Conservation (phyloP, 345 rosid species). For the Bretschneidera sinensis region DNA sequence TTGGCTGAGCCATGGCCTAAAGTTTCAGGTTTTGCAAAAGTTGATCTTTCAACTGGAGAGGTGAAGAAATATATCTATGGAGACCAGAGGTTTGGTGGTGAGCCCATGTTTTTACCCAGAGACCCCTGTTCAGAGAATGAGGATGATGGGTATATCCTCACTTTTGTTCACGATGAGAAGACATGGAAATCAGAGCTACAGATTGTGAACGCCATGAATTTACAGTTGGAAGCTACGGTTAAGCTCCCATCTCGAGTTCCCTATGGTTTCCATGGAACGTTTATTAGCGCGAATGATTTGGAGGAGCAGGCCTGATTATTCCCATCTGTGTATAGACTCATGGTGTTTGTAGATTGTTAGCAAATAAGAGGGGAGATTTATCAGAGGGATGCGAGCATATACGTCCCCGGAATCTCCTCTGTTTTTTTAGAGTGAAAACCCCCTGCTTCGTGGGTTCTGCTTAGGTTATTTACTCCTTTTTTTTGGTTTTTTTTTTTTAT, state of each 20-base stretch:
- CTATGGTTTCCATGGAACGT: conserved; percentile 94
- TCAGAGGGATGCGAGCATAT: conserved; percentile 40
- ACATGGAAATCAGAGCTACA: conserved; percentile 77
- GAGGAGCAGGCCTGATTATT: conserved; percentile 69
- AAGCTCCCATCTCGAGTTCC: conserved; percentile 89
- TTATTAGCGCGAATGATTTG: conserved; percentile 58
- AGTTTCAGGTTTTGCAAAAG: conserved; percentile 86
- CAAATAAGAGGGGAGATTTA: conserved; percentile 17
- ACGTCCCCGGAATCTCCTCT: conserved; percentile 41
- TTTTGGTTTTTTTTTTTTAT: not conserved
- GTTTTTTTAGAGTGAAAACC: not conserved
- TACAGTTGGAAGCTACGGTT: conserved; percentile 63
- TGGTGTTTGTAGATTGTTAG: not conserved
- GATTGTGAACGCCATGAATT: conserved; percentile 61
- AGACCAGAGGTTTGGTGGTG: conserved; percentile 68
- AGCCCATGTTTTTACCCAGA: conserved; percentile 69
- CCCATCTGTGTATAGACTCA: too few species aligned
- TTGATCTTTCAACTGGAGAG: conserved; percentile 71
- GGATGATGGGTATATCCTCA: conserved; percentile 77
- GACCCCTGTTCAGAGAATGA: conserved; percentile 38
- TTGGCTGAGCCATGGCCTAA: conserved; percentile 98
- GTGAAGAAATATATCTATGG: conserved; percentile 62
- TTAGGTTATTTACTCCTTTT: not conserved
- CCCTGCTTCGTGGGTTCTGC: not conserved
- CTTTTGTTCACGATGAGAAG: conserved; percentile 83